Conservation (phyloP, 2,329 filamentous ascomycete species). For the Arthrobotrys musiformis region DNA sequence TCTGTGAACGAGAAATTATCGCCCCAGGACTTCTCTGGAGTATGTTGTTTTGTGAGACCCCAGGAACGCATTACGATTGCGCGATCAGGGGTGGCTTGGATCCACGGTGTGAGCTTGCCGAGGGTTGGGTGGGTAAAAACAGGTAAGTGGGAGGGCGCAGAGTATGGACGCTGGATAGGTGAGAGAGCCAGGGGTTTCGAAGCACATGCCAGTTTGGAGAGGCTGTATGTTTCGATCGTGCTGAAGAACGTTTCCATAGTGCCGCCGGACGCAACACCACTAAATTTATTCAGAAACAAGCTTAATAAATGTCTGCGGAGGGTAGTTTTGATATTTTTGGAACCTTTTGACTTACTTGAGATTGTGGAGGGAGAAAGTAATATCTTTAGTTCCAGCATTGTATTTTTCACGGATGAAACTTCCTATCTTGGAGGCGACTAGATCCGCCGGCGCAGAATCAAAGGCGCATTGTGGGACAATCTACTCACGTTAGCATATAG, state of each 20-base stretch:
- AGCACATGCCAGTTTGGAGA: constrained; percentile 66
- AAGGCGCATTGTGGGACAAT: constrained; percentile 73
- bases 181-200: constrained; percentile 70
- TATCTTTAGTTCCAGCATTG: constrained; percentile 67
- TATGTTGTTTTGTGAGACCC: constrained; percentile 67
- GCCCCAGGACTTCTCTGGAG: constrained; percentile 68
- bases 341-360: constrained; percentile 61
- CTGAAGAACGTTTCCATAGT: constrained; percentile 75
- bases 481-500: constrained; percentile 59
- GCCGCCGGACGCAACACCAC: constrained; percentile 71
- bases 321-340: not conserved
- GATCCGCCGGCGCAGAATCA: constrained; percentile 72
- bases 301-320: not conserved
- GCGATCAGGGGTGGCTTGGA: constrained; percentile 67
- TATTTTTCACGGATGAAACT: constrained; percentile 67
- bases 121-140: constrained; percentile 68
- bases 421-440: constrained; percentile 69
- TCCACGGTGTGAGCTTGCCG: constrained; percentile 69
- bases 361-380: constrained; percentile 67
- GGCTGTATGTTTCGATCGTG: constrained; percentile 68
- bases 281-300: no score
- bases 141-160: constrained; percentile 64
- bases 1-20: constrained; percentile 71
- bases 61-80: constrained; percentile 72
- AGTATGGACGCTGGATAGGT: constrained; percentile 64